Base-by-base conservation (phyloP, 1,284 basidiomycete species). In the Chalciporus sp. region DNA sequence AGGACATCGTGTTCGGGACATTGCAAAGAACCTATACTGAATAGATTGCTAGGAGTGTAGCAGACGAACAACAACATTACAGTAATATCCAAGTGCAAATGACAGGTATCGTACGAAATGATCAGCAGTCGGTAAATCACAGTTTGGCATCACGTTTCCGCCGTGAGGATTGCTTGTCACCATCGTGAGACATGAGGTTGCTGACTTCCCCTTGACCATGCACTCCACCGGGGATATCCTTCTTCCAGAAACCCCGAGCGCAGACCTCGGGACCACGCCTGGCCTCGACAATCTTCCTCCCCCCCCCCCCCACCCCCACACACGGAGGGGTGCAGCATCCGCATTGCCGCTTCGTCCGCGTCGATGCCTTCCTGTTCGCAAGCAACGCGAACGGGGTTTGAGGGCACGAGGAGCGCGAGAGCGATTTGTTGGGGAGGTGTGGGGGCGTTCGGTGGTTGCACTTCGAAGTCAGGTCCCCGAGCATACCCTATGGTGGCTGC, bases 401-500 rank as follows among this genome's bases (percentile, higher is more conserved):
- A 29, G 29, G 63, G 58, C 1, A 57, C 72, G 3, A 78, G 69
- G 51, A 90, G 65, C 4, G 81, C 83, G 70, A 79, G 81, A 3
- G 82, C 83, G 28, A 93, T 81, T 39, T 88, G 77, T 61, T 81
- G 77, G 3, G 76, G 73, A 50, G 74, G 75, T 2, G 74, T 75
- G 5, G 81, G 81, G 54, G 85, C 78, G 1, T 76, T 77, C 0
- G 81, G 82, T 1, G 86, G 82, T 5, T 74, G 61, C 0, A 86
- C 65, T 54, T 83, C 80, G 65, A 91, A 94, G 6, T 84, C 81
- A 0, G 91, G 87, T 23, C 68, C 51, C 1, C 75, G 80, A 1
- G 67, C 80, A 61, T 88, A 93, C 1, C 86, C 91, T 33, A 90
- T 76, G 16, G 69, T 74, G 1, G 91, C 90, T 0, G 82, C 80